Evolutionary conservation across 805 yeast genomes (phyloP), one percentile per base, ranked within the genome.

Genomic region (Candida tammaniensis): DNA sequence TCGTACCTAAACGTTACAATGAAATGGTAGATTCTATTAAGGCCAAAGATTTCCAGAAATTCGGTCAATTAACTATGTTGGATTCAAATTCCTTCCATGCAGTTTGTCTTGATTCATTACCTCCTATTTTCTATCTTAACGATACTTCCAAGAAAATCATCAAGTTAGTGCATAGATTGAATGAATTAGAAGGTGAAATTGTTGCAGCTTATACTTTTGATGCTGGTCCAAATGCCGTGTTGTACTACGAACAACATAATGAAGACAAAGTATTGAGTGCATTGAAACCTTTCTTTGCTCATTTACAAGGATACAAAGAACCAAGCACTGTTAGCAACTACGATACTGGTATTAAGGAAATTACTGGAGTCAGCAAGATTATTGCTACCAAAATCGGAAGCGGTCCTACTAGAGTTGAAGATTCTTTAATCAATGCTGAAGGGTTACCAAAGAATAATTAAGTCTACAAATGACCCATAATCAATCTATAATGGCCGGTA

Each of bases 151-250:
- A 84, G 49, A 80, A 78, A 35, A 76, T 87, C 51, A 82, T 89
- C 44, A 84, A 82, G 48, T 68, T 86, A 32, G 74, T 88, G 30
- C 94, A 93, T 59, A 65, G 71, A 36, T 76, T 93, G 56, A 93
- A 93, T 55, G 80, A 73, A 44, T 46, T 57, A 4, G 80, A 75
- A 22, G 86, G 84, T 33, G 69, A 74, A 51, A 72, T 74, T 9
- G 72, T 91, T 36, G 98, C 96, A 9, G 98, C 98, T 24, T 93
- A 93, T 62, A 93, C 99, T 1, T 93, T 84, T 54, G 99, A 93
- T 61, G 99, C 99, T 20, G 99, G 99, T 55, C 98, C 99, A 61
- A 93, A 93, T 63, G 96, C 97, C 14, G 99, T 93, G 28, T 75
- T 93, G 42, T 93, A 93, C 66, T 93, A 93, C 57, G 79, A 82